Conservation (phyloP, 768 basidiomycete species). For the Neoboletus subvelutipes region DNA sequence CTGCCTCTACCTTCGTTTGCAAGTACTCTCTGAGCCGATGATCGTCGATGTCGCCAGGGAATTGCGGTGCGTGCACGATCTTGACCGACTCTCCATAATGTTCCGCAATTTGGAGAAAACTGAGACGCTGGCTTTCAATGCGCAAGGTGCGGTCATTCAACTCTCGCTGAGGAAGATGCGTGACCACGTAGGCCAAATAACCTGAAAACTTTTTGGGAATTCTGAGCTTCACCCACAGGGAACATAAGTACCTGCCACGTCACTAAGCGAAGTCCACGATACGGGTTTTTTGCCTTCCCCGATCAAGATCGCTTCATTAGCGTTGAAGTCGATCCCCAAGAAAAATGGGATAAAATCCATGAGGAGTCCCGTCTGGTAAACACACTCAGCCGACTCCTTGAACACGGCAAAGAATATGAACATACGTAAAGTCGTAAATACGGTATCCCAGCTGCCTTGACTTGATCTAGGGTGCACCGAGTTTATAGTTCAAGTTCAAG, state of each 20-base stretch:
- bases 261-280: slow-evolving; percentile 27
- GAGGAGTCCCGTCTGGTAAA: slow-evolving; percentile 18
- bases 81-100: slow-evolving; percentile 10
- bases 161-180: slow-evolving; percentile 6
- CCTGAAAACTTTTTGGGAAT: slow-evolving; percentile 4
- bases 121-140: slow-evolving; percentile 19
- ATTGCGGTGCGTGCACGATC: background rate
- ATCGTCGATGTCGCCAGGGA: slow-evolving; percentile 11
- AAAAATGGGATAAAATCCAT: slow-evolving; percentile 28
- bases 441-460: slow-evolving; percentile 16
- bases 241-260: slow-evolving; percentile 17
- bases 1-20: slow-evolving; percentile 15
- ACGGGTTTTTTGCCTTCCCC: slow-evolving; percentile 19
- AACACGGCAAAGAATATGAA: background rate
- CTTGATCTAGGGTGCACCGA: slow-evolving; percentile 5
- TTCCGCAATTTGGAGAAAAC: slow-evolving; percentile 7
- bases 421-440: slow-evolving; percentile 24
- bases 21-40: slow-evolving; percentile 10
- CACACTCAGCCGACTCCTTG: background rate
- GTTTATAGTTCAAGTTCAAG: background rate
- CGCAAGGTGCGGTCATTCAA: slow-evolving; percentile 16
- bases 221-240: background rate
- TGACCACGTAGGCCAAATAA: slow-evolving; percentile 25
- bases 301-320: slow-evolving; percentile 17
- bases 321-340: slow-evolving; percentile 12